Evolutionary conservation across 257 asterid species (phyloP).

Genomic region (Plantago elongata): DNA sequence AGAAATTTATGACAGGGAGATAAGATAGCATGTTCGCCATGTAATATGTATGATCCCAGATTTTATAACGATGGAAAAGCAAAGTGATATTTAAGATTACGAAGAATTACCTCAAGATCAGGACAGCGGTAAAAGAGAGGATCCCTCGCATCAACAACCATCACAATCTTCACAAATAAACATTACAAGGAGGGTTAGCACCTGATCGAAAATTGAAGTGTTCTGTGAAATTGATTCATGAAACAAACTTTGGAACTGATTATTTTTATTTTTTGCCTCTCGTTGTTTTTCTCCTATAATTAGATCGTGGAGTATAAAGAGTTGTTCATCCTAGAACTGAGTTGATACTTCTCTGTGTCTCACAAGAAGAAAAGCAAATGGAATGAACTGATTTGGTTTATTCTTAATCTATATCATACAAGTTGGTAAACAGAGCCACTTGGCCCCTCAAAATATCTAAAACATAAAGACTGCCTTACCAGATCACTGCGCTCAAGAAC

Average conservation of each 20-base stretch:
- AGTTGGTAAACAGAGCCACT: background rate
- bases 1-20: background rate
- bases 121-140: constrained; percentile 97
- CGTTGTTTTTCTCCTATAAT: too few relatives aligned
- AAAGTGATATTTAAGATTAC: background rate
- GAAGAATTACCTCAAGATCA: constrained; percentile 79
- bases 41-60: background rate
- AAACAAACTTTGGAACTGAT: too few relatives aligned
- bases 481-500: constrained; percentile 98
- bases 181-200: constrained; percentile 27
- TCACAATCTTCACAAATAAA: constrained; percentile 59
- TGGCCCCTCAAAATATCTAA: background rate
- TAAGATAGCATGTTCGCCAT: background rate
- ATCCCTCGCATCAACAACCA: constrained; percentile 98
- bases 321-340: too few relatives aligned
- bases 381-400: too few relatives aligned
- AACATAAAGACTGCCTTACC: constrained; percentile 44
- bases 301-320: too few relatives aligned
- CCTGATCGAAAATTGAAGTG: constrained; percentile 3
- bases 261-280: too few relatives aligned
- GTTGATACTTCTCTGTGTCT: too few relatives aligned
- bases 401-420: too few relatives aligned
- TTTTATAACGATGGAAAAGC: background rate
- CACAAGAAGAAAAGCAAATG: too few relatives aligned
- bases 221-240: background rate